These are phyloP conservation scores for Cudoniella acicularis DNA, from an alignment of 495 filamentous ascomycete species.

Conservation along the genomic window DNA sequence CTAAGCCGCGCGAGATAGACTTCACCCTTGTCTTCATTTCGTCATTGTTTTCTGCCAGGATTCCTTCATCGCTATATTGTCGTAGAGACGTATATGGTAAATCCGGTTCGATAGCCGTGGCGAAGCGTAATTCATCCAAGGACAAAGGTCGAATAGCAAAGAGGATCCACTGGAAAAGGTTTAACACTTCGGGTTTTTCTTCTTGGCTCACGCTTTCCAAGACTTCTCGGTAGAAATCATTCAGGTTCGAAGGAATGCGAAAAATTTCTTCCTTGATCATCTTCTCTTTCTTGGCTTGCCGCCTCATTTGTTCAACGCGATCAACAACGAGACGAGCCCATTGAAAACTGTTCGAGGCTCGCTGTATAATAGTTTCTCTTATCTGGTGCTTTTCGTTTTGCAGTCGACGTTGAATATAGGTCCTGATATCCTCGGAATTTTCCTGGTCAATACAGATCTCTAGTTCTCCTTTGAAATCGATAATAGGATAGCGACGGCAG, in stretches of 20 bases:
- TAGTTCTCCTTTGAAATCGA: slow-evolving; percentile 14
- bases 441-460: slow-evolving; percentile 27
- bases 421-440: slow-evolving; percentile 29
- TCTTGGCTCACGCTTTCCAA: slow-evolving; percentile 13
- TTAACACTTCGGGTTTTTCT: slow-evolving; percentile 15
- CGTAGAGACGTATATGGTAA: background rate
- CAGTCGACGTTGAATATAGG: slow-evolving; percentile 27
- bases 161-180: slow-evolving; percentile 34
- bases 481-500: slow-evolving; percentile 35
- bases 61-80: slow-evolving; percentile 30
- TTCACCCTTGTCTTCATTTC: slow-evolving; percentile 23
- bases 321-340: slow-evolving; percentile 30
- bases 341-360: slow-evolving; percentile 30
- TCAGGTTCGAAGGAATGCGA: slow-evolving; percentile 27
- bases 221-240: slow-evolving; percentile 28
- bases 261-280: too few relatives aligned
- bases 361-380: slow-evolving; percentile 19
- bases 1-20: slow-evolving; percentile 27
- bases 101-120: slow-evolving; percentile 17
- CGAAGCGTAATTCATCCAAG: slow-evolving; percentile 30
- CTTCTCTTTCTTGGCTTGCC: too few relatives aligned
- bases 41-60: slow-evolving; percentile 76
- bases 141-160: slow-evolving; percentile 28
- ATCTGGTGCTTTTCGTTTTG: too few relatives aligned
- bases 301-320: too few relatives aligned